A percentile compares a stretch with the other conserved stretches of the same genome.
Conservation (phyloP, 2,329 filamentous ascomycete species). For the Diaporthe destruens region DNA sequence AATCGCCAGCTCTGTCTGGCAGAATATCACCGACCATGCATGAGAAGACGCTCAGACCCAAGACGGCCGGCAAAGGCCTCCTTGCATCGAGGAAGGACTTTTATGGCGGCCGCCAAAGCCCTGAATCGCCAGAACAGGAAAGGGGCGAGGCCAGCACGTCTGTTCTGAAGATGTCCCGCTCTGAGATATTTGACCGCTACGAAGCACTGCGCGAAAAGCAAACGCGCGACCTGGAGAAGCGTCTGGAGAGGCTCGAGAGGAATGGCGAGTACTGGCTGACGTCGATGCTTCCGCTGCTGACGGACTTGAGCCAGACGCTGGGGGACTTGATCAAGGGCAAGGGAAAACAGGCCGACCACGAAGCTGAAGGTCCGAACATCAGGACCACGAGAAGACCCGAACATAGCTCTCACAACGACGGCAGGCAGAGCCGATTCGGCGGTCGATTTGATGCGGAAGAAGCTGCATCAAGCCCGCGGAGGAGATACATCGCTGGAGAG, state of each 20-base stretch:
- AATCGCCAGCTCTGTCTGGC: conserved; percentile 9
- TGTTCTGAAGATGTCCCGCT: conserved; percentile 30
- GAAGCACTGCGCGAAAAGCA: conserved; percentile 40
- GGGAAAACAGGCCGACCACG: neutral
- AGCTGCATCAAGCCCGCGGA: neutral
- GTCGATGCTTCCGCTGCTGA: conserved; percentile 59
- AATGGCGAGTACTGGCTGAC: conserved; percentile 61
- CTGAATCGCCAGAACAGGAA: neutral
- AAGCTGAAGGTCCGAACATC: conserved; percentile 8
- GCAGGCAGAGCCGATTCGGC: conserved; percentile 6
- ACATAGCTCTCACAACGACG: conserved; percentile 8
- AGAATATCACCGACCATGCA: conserved; percentile 21
- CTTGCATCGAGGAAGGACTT: conserved; percentile 36
- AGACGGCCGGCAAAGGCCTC: conserved; percentile 35
- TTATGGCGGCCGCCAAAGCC: conserved; percentile 7
- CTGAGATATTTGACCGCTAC: conserved; percentile 37
- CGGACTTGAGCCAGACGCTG: conserved; percentile 57
- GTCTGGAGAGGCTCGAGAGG: conserved; percentile 60
- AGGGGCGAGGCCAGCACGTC: neutral
- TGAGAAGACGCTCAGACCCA: conserved; percentile 22
- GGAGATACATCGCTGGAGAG: neutral
- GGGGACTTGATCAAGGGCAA: conserved; percentile 29
- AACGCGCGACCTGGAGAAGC: conserved; percentile 58
- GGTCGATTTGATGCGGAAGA: neutral
- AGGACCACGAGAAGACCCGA: neutral